Conservation (phyloP, 1,139 yeast genomes). For the Torulaspora pretoriensis region DNA sequence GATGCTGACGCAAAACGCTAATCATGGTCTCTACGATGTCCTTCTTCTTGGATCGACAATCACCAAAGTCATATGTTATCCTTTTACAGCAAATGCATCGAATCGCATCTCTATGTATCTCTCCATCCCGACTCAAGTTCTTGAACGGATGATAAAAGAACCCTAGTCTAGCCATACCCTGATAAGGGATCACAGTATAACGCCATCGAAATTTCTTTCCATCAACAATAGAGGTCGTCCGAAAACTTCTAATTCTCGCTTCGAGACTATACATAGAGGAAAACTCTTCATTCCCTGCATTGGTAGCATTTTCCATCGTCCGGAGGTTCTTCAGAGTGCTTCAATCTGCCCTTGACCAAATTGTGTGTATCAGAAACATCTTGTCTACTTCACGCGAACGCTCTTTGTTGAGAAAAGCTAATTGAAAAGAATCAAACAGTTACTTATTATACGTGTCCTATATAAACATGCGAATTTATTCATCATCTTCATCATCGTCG, state of each 20-base stretch:
- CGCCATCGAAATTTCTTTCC: conserved; percentile 39
- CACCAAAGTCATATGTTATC: conserved; percentile 28
- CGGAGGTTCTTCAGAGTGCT: neutral
- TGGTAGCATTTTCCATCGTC: conserved; percentile 1
- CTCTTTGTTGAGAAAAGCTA: neutral
- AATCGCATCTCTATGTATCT: conserved; percentile 43
- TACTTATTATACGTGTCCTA: conserved; percentile 3
- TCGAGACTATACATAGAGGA: conserved; percentile 12
- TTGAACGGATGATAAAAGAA: conserved; percentile 58
- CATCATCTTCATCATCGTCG: conserved; percentile 42
- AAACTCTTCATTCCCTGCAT: neutral
- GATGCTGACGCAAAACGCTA: conserved; percentile 27
- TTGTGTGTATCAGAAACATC: neutral
- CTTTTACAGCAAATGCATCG: conserved; percentile 60
- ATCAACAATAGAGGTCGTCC: conserved; percentile 28
- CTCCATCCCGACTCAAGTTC: conserved; percentile 10
- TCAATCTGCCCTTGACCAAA: neutral
- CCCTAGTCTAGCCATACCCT: conserved; percentile 59
- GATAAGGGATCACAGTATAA: conserved; percentile 38
- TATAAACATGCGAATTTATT: conserved; percentile 13
- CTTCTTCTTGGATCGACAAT: conserved; percentile 27
- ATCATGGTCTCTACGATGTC: conserved; percentile 23
- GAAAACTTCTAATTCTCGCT: conserved; percentile 37
- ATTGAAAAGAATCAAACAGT: neutral
- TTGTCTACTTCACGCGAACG: conserved; percentile 1